Evolutionary conservation across 768 basidiomycete species (phyloP).

Genomic region (Pilatotrama ljubarskyi): DNA sequence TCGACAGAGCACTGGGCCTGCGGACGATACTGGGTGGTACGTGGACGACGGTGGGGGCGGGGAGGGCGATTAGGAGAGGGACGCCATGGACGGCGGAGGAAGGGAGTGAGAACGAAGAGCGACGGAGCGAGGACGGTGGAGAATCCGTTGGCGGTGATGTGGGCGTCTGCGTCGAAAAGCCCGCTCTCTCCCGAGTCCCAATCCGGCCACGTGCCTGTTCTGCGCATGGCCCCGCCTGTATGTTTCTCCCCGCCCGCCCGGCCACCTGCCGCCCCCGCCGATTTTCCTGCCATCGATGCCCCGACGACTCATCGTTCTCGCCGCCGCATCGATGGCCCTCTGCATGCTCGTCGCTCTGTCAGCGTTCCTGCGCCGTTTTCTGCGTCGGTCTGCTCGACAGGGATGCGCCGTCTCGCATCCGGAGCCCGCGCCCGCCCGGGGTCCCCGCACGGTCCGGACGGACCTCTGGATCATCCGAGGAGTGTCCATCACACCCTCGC

Average conservation of each 20-base stretch:
- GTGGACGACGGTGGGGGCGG: neutral
- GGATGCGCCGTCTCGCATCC: neutral
- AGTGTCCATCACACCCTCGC: slow-evolving; percentile 9
- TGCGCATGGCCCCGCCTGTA: neutral
- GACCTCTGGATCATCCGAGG: slow-evolving; percentile 11
- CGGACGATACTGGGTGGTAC: neutral
- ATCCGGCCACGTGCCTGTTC: slow-evolving; percentile 8
- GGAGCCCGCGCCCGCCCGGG: neutral
- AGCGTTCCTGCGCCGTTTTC: neutral
- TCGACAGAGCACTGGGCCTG: slow-evolving; percentile 15
- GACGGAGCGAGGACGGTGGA: slow-evolving; percentile 5
- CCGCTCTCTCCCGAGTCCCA: slow-evolving; percentile 15
- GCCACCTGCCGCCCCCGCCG: slow-evolving; percentile 1
- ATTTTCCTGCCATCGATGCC: neutral
- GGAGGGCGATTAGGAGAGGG: neutral
- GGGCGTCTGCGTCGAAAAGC: neutral
- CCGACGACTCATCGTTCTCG: neutral
- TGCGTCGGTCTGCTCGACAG: neutral
- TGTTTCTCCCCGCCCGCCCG: neutral
- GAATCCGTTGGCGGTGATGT: slow-evolving; percentile 8
- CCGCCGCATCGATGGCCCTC: neutral
- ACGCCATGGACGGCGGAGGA: slow-evolving; percentile 17
- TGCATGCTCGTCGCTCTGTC: too few species aligned
- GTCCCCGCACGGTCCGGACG: slow-evolving; percentile 7
- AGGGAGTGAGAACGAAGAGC: neutral